Conservation (phyloP, 2,329 filamentous ascomycete species). For the Coleophoma crateriformis region DNA sequence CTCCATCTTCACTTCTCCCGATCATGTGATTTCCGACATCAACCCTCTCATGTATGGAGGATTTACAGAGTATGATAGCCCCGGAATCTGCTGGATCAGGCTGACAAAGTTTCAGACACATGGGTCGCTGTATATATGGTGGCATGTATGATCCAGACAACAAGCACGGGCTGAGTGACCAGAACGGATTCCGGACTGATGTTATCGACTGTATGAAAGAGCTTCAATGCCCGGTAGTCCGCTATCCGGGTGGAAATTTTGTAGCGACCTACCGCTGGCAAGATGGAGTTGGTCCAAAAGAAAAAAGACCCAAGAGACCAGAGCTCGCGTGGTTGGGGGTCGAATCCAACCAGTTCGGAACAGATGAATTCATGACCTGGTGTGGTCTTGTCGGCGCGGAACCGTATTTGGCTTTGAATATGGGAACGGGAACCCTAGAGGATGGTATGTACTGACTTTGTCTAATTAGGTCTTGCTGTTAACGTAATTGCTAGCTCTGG, state of each 20-base stretch:
- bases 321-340: conserved; percentile 73
- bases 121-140: conserved; percentile 81
- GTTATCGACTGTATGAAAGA: conserved; percentile 68
- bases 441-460: conserved; percentile 39
- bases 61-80: conserved; percentile 47
- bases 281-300: conserved; percentile 68
- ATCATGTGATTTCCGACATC: conserved; percentile 49
- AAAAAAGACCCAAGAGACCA: conserved; percentile 53
- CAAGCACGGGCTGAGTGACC: conserved; percentile 61
- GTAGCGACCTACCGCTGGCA: conserved; percentile 78
- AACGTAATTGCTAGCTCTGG: conserved; percentile 46
- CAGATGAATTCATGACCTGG: conserved; percentile 79
- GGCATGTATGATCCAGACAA: conserved; percentile 74
- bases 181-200: conserved; percentile 70
- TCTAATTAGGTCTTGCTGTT: conserved; percentile 52
- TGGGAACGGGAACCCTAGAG: conserved; percentile 48
- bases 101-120: conserved; percentile 49
- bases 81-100: neutral
- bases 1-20: conserved; percentile 45
- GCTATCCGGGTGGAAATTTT: conserved; percentile 79
- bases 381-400: conserved; percentile 62
- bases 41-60: conserved; percentile 59
- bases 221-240: conserved; percentile 65
- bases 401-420: conserved; percentile 56
- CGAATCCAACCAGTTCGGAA: conserved; percentile 73